Conservation (phyloP, 2,329 filamentous ascomycete genomes). For the Paecilomyces sp. region DNA sequence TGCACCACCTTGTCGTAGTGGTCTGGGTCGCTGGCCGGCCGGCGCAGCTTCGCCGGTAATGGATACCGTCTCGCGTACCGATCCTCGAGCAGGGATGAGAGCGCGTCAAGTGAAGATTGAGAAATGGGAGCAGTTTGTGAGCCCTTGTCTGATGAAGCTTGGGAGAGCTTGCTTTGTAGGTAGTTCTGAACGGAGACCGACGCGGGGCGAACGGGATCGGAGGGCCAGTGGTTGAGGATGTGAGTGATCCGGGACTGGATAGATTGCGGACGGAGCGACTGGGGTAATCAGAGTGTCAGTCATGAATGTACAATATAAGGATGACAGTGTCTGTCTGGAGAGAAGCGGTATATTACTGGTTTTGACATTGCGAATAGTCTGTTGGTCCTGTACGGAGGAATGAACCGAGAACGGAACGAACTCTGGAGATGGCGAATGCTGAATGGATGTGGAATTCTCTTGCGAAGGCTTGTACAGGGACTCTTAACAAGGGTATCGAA, state of each 20-base stretch:
- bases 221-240: slow-evolving; percentile 38
- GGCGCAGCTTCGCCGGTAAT: slow-evolving; percentile 38
- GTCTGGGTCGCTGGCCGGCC: slow-evolving; percentile 43
- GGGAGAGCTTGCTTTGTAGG: slow-evolving; percentile 26
- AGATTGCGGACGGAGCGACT: slow-evolving; percentile 20
- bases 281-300: background rate
- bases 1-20: slow-evolving; percentile 47
- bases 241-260: slow-evolving; percentile 31
- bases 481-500: background rate
- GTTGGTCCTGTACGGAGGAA: background rate
- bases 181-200: slow-evolving; percentile 39
- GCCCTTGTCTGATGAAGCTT: slow-evolving; percentile 9
- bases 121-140: slow-evolving; percentile 15
- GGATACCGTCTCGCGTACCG: slow-evolving; percentile 48
- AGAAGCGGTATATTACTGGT: slow-evolving; percentile 14
- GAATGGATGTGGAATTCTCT: background rate
- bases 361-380: slow-evolving; percentile 16
- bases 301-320: background rate
- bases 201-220: slow-evolving; percentile 36
- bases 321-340: background rate
- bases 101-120: slow-evolving; percentile 45
- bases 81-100: slow-evolving; percentile 55
- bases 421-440: background rate
- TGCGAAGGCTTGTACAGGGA: background rate
- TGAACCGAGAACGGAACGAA: background rate